Evolutionary conservation across 2,329 filamentous ascomycete genomes (phyloP), one percentile per base, ranked within the genome.

Genomic region (Alternaria ventricosa): DNA sequence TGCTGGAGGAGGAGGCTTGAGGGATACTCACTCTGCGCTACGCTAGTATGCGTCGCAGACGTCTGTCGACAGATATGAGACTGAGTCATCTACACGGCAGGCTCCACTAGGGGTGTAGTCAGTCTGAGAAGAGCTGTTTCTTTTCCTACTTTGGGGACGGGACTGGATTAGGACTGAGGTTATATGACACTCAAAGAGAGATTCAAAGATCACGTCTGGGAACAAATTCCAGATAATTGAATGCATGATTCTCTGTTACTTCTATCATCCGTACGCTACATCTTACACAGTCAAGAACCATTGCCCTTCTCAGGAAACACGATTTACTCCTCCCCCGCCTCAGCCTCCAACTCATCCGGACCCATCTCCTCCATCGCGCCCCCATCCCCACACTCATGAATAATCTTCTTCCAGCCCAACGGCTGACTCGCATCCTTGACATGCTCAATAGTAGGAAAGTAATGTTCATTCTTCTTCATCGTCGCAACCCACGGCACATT

Each of bases 391-490:
- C 81, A 83, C 67, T 87, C 84, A 61, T 89, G 86, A 30, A 85
- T 85, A 47, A 88, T 80, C 28, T 86, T 84, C 72, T 81, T 84
- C 88, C 88, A 90, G 5, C 87, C 87, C 18, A 85, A 81, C 6
- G 82, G 77, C 64, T 84, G 79, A 2, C 74, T 76, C 2, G 80
- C 57, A 64, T 90, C 88, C 73, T 90, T 90, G 56, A 87, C 75
- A 64, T 89, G 90, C 78, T 90, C 88, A 28, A 89, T 86, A 64
- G 89, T 90, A 3, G 88, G 88, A 82, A 90, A 90, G 79, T 99
- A 99, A 81, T 99, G 96, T 78, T 99, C 95, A 73, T 97, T 97
- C 87, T 98, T 98, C 89, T 99, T 99, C 92, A 99, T 97, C 9
- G 96, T 99, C 43, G 96, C 93, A n/a, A 99, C 94, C 94, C 96